Base-by-base conservation (phyloP, 148 eudicot species). In the Arctostaphylos glauca region DNA sequence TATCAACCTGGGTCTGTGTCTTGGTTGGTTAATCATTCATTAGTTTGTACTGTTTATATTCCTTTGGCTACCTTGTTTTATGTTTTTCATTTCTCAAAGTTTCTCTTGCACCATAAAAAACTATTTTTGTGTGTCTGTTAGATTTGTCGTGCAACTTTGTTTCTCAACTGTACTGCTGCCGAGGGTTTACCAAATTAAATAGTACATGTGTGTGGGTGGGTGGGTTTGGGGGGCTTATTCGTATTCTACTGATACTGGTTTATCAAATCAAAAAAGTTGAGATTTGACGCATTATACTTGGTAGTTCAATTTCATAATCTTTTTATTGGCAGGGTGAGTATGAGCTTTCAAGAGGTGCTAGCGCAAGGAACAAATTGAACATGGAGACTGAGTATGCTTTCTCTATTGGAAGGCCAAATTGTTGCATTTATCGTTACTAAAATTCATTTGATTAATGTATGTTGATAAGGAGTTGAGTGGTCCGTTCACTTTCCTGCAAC, bases 381-480 rank as follows among this genome's bases (percentile, higher is more conserved):
- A 78, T 93, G 87, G 95, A 97, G 82, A 80, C 81, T 44, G 99
- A 94, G 99, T 97, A 94, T 82, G 98, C 67, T 81, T 84, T 55
- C 76, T 79, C 44, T 80, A 73, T 80, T 82, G 81, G 62, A 67
- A 48, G 85, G 78, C 31, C 58, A 77, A 68, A 81, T 80, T 21
- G 52, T 56, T 59, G 74, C 54, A 58, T 82, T 18, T 44, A 38
- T 77, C 0, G 52, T 78, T 31, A 5, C 25, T 53, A 38, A 49
- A 14, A 38, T 68, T n/a, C 18, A 15, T 12, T 8, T 41, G 21
- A 8, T 43, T 6, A 18, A 38, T 18, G 21, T 16, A 56, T 16
- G 44, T 18, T 41, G 19, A 5, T 58, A 16, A 10, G 59, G 59
- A 21, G 66, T 19, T 77, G 21, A 9, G 19, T 77, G 14, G 38